Conservation (phyloP, 1,284 basidiomycete species). For the Cystobasidium pallidum region DNA sequence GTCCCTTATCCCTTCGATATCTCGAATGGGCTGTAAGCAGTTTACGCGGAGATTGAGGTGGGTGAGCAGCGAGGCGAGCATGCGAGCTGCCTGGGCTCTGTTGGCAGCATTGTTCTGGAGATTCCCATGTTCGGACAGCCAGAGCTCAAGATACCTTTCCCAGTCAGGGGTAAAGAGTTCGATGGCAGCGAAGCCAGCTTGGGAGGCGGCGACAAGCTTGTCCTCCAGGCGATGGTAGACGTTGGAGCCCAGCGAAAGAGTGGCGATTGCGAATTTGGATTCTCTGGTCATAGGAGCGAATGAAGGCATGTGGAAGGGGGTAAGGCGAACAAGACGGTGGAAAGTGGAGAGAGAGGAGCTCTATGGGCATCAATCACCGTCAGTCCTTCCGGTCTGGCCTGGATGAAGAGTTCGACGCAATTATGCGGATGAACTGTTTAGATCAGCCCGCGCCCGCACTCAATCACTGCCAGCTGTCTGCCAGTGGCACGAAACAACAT, state of each 20-base stretch:
- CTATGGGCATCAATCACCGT: too few relatives aligned
- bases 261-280: conserved; percentile 42
- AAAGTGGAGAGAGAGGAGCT: neutral
- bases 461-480: neutral
- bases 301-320: neutral
- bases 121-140: conserved; percentile 36
- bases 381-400: neutral
- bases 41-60: conserved; percentile 52
- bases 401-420: conserved; percentile 3
- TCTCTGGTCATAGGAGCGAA: conserved; percentile 13
- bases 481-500: too few relatives aligned
- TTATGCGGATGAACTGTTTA: conserved; percentile 1
- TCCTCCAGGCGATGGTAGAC: conserved; percentile 51
- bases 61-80: conserved; percentile 51
- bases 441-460: neutral
- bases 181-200: conserved; percentile 54
- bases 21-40: conserved; percentile 57
- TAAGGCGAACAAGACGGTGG: neutral
- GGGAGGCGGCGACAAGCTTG: conserved; percentile 54
- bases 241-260: conserved; percentile 50
- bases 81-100: conserved; percentile 53
- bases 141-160: conserved; percentile 52
- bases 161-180: conserved; percentile 57
- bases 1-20: conserved; percentile 55
- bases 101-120: conserved; percentile 39